Conservation (phyloP, 352 stramenopile species). For the Globisporangium uncinulatum region DNA sequence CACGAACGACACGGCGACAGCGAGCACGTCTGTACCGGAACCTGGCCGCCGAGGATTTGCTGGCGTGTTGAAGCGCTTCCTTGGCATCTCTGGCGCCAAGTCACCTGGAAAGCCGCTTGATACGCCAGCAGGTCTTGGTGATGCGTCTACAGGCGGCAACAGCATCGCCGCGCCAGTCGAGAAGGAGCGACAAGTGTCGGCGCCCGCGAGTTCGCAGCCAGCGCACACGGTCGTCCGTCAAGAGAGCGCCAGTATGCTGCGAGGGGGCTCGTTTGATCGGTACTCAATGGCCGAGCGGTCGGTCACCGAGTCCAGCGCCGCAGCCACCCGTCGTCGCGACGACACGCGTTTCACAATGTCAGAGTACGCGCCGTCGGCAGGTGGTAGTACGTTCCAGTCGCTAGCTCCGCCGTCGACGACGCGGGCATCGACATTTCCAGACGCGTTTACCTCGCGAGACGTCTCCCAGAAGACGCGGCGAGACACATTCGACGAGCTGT, state of each 20-base stretch:
- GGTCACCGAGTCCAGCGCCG: constrained; percentile 16
- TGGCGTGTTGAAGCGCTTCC: constrained; percentile 60
- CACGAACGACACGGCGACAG: background rate
- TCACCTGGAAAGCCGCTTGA: background rate
- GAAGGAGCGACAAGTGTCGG: background rate
- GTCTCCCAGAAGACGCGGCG: constrained; percentile 25
- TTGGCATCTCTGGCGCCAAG: constrained; percentile 41
- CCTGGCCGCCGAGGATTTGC: constrained; percentile 28
- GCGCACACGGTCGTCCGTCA: background rate
- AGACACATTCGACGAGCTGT: constrained; percentile 74
- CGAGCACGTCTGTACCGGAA: background rate
- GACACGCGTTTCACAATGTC: background rate
- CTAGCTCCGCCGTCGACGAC: background rate
- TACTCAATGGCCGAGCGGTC: constrained; percentile 12
- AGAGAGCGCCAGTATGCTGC: background rate
- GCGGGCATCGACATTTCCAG: constrained; percentile 2
- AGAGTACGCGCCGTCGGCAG: background rate
- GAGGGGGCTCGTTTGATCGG: constrained; percentile 5
- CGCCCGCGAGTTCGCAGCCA: background rate
- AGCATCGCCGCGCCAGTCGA: background rate
- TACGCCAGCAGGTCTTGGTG: background rate
- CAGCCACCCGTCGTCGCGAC: background rate
- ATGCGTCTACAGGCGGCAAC: background rate
- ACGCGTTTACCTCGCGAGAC: background rate
- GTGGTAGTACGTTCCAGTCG: background rate